Conservation (phyloP, 768 basidiomycete genomes). For the Antrodiella citrinella region DNA sequence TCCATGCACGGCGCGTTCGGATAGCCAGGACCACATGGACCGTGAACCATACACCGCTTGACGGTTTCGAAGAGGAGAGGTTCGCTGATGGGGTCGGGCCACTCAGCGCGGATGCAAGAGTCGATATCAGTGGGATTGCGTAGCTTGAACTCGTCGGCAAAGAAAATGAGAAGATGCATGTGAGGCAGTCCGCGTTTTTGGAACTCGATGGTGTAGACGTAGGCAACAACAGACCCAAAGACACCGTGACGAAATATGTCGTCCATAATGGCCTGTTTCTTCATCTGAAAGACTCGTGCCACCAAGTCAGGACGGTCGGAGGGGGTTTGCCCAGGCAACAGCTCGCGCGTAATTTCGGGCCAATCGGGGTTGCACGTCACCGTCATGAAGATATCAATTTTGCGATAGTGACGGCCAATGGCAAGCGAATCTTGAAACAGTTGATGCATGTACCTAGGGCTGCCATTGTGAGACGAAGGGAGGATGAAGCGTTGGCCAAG, state of each 20-base stretch:
- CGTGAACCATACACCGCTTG: conserved; percentile 38
- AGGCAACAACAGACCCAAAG: conserved; percentile 34
- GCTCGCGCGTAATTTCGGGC: conserved; percentile 32
- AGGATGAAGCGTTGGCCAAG: conserved; percentile 29
- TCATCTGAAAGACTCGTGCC: conserved; percentile 35
- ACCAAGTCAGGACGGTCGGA: conserved; percentile 42
- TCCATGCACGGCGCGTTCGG: conserved; percentile 32
- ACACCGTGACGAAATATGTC: conserved; percentile 28
- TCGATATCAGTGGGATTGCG: conserved; percentile 30
- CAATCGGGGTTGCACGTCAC: conserved; percentile 46
- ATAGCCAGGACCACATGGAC: conserved; percentile 32
- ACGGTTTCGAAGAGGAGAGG: conserved; percentile 34
- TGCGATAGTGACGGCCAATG: conserved; percentile 27
- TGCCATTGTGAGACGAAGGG: conserved; percentile 34
- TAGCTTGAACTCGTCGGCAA: conserved; percentile 27
- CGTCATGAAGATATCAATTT: conserved; percentile 41
- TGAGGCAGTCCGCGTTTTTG: conserved; percentile 52
- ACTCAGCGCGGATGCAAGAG: conserved; percentile 30
- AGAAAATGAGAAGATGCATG: conserved; percentile 41
- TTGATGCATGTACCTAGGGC: conserved; percentile 36
- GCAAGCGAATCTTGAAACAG: conserved; percentile 40
- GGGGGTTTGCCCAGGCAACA: conserved; percentile 30
- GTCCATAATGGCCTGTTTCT: conserved; percentile 26
- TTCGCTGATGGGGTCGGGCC: conserved; percentile 32
- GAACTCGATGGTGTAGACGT: conserved; percentile 48